phyloP scores from a whole-genome alignment of 176 grass and related monocot species.

The Pontederia crassipes region DNA sequence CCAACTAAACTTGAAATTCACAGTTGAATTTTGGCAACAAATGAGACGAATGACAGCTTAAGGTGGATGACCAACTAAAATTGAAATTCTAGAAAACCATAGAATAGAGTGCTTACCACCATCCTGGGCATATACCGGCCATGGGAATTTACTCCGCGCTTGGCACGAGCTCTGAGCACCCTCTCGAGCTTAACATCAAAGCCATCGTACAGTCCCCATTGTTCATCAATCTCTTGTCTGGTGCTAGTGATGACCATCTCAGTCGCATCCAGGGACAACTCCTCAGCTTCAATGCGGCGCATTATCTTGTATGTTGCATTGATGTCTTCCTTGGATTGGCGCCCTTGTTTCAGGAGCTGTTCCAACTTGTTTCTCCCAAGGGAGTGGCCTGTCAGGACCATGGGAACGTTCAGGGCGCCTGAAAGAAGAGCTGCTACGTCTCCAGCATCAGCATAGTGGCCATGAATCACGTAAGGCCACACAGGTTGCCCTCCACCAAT shows the following conservation, averaged over 20 bases:
- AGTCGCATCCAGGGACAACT: conserved; percentile 67
- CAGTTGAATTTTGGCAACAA: too few species aligned
- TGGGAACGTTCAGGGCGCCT: conserved; percentile 74
- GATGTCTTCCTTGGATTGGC: conserved; percentile 70
- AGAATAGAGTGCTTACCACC: conserved; percentile 41
- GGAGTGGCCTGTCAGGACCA: conserved; percentile 97
- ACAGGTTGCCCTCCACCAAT: conserved; percentile 60
- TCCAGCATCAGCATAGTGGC: conserved; percentile 93
- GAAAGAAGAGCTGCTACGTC: conserved; percentile 86
- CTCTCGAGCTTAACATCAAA: conserved; percentile 85
- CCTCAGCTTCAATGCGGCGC: conserved; percentile 90
- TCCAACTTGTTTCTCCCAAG: conserved; percentile 95
- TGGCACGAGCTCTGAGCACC: conserved; percentile 50
- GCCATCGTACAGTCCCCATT: conserved; percentile 94
- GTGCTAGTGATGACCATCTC: conserved; percentile 98
- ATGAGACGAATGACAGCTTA: too few species aligned
- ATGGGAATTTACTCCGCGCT: conserved; percentile 46
- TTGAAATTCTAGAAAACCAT: too few species aligned
- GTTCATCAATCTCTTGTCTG: conserved; percentile 91
- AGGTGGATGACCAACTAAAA: too few species aligned
- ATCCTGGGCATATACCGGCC: conserved; percentile 93
- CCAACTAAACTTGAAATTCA: too few species aligned
- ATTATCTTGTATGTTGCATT: conserved; percentile 92
- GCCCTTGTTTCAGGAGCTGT: conserved; percentile 81
- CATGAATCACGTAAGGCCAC: conserved; percentile 89